Base-by-base conservation (phyloP, 2,329 filamentous ascomycete genomes). In the Fusarium penzigii region DNA sequence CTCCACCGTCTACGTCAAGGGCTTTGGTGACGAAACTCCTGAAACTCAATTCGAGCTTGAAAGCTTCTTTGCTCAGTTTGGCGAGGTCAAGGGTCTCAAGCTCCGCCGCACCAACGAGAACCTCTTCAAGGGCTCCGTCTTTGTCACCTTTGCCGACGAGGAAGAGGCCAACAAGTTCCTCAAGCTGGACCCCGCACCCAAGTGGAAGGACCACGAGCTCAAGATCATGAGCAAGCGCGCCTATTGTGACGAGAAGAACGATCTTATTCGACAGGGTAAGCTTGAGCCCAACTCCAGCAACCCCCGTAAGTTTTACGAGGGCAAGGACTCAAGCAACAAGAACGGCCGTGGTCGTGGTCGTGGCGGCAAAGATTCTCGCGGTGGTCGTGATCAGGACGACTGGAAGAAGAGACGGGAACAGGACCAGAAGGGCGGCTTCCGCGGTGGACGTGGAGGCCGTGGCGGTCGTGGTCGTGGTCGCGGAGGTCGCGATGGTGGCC, bases 121-220 rank as follows among this genome's bases (percentile, higher is more conserved):
- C 65, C 75, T 81, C 47, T 99, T 97, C 86, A 99, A 99, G 82
- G 92, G 93, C 63, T 96, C 91, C 62, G 90, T 96, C 52, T 97
- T 97, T 69, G 90, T 96, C 60, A 93, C 97, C 73, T 99, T 97
- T 72, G 81, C 84, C 56, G 83, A 84, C 45, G 87, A 92, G 66
- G 90, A 95, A 62, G 81, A 84, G 17, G 87, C 90, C 65, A 81
- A 92, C 70, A 85, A 85, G 53, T 99, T 99, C 75, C 76, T 97
- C 55, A 84, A 78, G 13, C 76, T 91, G 39, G 88, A 96, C 49
- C 87, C 90, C 17, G 86, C 88, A 71, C 94, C 94, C 53, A 84
- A 87, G 70, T 99, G 86, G 85, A 86, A 96, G 72, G 92, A 82
- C 46, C 80, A 89, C 61, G 86, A 90, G 34, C 80, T 97, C 46